Evolutionary conservation across 306 rosid species (phyloP), one percentile per base, ranked within the genome.

Genomic region (Potentilla sterilis): DNA sequence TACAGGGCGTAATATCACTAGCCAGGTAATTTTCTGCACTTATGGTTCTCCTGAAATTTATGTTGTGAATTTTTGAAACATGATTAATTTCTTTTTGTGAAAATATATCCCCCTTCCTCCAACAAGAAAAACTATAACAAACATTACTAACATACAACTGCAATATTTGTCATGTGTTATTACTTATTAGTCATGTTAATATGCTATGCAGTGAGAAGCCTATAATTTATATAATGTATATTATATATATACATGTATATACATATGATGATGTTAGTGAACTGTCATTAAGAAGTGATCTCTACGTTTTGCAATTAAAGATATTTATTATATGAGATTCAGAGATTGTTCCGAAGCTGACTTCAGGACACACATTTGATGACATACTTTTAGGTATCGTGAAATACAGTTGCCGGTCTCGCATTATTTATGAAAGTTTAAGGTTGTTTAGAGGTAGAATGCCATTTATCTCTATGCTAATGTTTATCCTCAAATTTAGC

Each of bases 11-110:
- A 6, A 15, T 16, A 83, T 93, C 78, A 81, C 64, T 32, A 71
- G 63, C 34, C n/a, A 34, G 87, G 90, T 89, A 83, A 65, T 81
- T 62, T 47, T 35, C 57, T 70, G 7, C 76, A 7, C 34, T 58
- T 34, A 1, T 47, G 59, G 15, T 38, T 69, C 38, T 73, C 74
- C 67, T 55, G 35, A 49, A 41, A 54, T 54, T 74, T 83, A 22
- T 37, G 5, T 28, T 24, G 51, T 71, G 69, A 73, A 59, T 2
- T 40, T 52, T 52, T 41, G 32, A 15, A 51, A 48, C 40, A 42
- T 49, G 69, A 70, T 13, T 11, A 41, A 21, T 62, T 18, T 51
- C 64, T 41, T 21, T 65, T 9, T 38, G 22, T 40, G 69, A 34
- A 58, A 44, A 24, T 72, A 19, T 67, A 22, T 35, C 40, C 4